Base-by-base conservation (phyloP, 2,329 filamentous ascomycete genomes). In the Claviceps capensis region DNA sequence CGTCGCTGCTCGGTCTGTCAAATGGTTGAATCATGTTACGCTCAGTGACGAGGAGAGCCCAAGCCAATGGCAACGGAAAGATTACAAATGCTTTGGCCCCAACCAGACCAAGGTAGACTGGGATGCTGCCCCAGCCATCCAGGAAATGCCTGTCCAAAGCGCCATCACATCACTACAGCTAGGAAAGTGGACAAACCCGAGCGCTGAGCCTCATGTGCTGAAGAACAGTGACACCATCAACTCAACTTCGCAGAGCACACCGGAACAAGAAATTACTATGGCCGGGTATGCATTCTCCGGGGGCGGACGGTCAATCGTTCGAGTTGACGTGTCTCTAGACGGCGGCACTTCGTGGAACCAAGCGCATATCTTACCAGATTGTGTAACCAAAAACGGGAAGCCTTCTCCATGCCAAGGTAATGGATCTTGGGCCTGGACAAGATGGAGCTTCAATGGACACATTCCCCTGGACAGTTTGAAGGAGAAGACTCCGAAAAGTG, bases 41-140 rank as follows among this genome's bases (percentile, higher is more conserved):
- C 69, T 86, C 1, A 78, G 79, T 41, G 79, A 81, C 52, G 82
- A 86, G 56, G 83, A 86, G 63, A 82, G 79, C 57, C 66, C 73
- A 3, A 81, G 75, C 44, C 76, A 83, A 60, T 83, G 81, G 81
- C 81, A 85, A 61, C 72, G 78, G 22, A 72, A 76, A 17, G 82
- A 86, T 61, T 85, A 86, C 66, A 85, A 85, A 62, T 79, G 76
- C 59, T 84, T 85, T 54, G 79, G 81, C 0, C 81, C 82, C 3
- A 83, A 83, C 59, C 73, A 81, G 62, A 68, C 68, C 36, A 72
- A 73, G 22, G 74, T 79, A 5, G 74, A 83, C 63, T 85, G 81
- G 81, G 77, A 80, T 48, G 69, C 69, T 23, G 81, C 82, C 7
- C 76, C 75, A 11, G 72, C 79, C 2, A 85, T 85, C 34, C 82